Evolutionary conservation across 202 grass and related monocot species (phyloP), one percentile per base, ranked within the genome.

Genomic region (Schoenoplectus triqueter): DNA sequence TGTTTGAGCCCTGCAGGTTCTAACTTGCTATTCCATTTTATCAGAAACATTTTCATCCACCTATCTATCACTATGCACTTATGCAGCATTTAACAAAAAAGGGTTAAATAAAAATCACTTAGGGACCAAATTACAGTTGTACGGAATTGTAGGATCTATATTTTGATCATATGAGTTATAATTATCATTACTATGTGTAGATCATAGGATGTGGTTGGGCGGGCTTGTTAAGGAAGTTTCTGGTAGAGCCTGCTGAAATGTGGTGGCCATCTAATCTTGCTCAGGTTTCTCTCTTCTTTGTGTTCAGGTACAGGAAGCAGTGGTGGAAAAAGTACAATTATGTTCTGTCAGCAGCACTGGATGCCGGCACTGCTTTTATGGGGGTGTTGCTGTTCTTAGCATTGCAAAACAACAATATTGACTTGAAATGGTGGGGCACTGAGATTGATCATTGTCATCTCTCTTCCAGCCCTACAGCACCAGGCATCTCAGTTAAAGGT

Each of bases 271-370:
- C 96, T 17, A 99, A 94, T 64, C 92, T 99, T 57, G 96, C 93
- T 73, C 96, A 99, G 85, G 96, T 99, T 82, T 96, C 96, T n/a
- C 93, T 99, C 55, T 96, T 79, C 82, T 99, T 96, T 82, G 93
- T 99, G 8, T 96, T 99, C 90, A 84, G 76, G 57, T 99, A 94
- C 88, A 85, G 96, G 47, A 99, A 99, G 83, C 84, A 76, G 11
- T 99, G 96, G 96, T 99, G 96, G 96, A 90, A 96, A 87, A 96
- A 91, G 87, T 99, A 99, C 89, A 99, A 99, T 82, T 99, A 99
- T 86, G 96, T 99, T 59, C 85, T 99, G 63, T 99, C 96, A 1
- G 93, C 96, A n/a, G 96, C 96, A 84, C 84, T 99, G 61, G 96
- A 99, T 83, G 96, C 96, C 2, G 96, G 96, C 54, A 99, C 96